Base-by-base conservation (phyloP, 768 basidiomycete species). In the Leccinum uliginosum region DNA sequence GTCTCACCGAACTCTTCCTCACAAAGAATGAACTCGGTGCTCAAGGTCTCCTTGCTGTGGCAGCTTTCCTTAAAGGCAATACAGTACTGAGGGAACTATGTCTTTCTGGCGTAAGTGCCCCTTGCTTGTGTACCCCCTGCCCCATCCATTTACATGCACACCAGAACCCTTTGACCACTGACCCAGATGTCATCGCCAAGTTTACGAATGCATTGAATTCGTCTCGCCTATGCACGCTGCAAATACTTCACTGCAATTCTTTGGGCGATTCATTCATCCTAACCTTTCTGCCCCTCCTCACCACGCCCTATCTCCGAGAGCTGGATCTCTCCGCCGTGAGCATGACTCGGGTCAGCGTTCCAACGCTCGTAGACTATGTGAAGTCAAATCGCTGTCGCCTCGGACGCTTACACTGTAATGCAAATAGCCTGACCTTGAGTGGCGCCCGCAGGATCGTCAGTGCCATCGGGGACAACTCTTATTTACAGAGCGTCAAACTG, bases 1-100 rank as follows among this genome's bases (percentile, higher is more conserved):
- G 60, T 50, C 76, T 88, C 54, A 69, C 72, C 2, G 81, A 85
- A 61, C 80, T 88, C 30, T 79, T 75, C 58, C 73, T 88, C 54
- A 85, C 84, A 51, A 74, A 76, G 3, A 86, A 84, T 57, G 66
- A 66, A 9, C 81, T 88, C 27, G 80, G 84, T 9, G 75, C 84
- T 62, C 65, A 67, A 34, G 84, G 84, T 6, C 75, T 88, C 5
- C 65, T 74, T 47, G 78, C 81, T n/a, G 78, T 88, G 43, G 65
- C 78, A 6, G 64, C 71, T 38, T 87, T 83, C 65, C 57, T 88
- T 29, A 70, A 69, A 49, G 71, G 71, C 9, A 86, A 85, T 61
- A 60, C 55, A 0, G 62, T 71, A 23, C 64, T 88, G 44, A 75
- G 74, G 61, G 76, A 77, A 46, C 63, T 88, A 12, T 80, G 80